Percentiles rank a stretch among this genome's conserved stretches.
phyloP scores from a whole-genome alignment of 257 asterid species.

The Echites panduratus region DNA sequence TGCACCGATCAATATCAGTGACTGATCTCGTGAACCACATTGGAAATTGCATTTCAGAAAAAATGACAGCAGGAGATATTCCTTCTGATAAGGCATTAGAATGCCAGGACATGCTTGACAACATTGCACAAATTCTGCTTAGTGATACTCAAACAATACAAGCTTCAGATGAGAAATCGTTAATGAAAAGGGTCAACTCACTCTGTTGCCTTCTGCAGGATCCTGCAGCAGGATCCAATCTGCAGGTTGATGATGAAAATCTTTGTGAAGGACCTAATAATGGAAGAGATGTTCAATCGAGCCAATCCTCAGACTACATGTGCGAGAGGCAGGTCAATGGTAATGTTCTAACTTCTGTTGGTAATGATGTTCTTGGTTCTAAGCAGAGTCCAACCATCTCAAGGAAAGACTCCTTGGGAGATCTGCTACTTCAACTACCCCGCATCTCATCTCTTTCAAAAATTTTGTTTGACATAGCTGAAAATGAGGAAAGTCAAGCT shows the following conservation, averaged over 20 bases:
- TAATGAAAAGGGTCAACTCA: slow-evolving; percentile 78
- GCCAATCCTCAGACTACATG: slow-evolving; percentile 17
- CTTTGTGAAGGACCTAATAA: slow-evolving; percentile 19
- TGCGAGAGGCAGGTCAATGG: slow-evolving; percentile 15
- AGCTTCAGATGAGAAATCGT: slow-evolving; percentile 64
- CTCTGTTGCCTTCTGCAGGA: slow-evolving; percentile 65
- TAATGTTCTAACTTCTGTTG: slow-evolving; percentile 20
- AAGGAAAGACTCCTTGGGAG: slow-evolving; percentile 62
- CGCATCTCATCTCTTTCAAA: slow-evolving; percentile 61
- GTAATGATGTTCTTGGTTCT: slow-evolving; percentile 15
- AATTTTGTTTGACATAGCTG: slow-evolving; percentile 41
- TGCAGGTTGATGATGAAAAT: slow-evolving; percentile 32
- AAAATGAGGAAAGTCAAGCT: slow-evolving; percentile 38
- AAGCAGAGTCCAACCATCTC: slow-evolving; percentile 35
- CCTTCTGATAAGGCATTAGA: slow-evolving; percentile 51
- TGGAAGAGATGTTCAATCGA: slow-evolving; percentile 26
- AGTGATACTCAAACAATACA: slow-evolving; percentile 48
- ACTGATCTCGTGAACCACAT: slow-evolving; percentile 64
- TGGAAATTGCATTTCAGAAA: slow-evolving; percentile 54
- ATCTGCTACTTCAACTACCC: slow-evolving; percentile 65
- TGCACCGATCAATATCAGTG: slow-evolving; percentile 56
- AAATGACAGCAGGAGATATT: slow-evolving; percentile 51
- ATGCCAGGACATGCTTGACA: slow-evolving; percentile 53
- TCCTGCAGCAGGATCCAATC: slow-evolving; percentile 28
- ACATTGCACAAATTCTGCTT: slow-evolving; percentile 33